Conservation (phyloP, 192 early-diverging fungal species). For the Rhizophagus sp. region DNA sequence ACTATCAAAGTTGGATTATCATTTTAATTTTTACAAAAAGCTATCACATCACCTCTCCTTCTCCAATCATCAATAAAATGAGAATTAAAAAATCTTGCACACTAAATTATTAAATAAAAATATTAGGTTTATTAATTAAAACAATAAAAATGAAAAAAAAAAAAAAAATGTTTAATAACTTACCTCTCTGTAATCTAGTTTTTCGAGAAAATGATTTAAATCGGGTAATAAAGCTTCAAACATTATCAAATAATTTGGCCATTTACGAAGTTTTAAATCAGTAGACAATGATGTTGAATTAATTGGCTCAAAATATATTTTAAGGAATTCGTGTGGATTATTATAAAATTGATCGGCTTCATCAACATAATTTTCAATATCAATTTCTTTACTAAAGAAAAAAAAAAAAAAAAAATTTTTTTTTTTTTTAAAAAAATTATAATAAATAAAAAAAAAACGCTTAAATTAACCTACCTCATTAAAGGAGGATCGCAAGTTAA, state of each 20-base stretch:
- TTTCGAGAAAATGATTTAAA: slow-evolving; percentile 40
- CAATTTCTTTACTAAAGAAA: slow-evolving; percentile 26
- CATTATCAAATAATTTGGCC: slow-evolving; percentile 77
- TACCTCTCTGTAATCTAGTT: slow-evolving; percentile 60
- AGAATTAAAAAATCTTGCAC: slow-evolving; percentile 87
- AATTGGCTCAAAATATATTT: slow-evolving; percentile 35
- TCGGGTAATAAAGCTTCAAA: slow-evolving; percentile 65
- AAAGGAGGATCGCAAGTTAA: slow-evolving; percentile 93
- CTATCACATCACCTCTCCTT: slow-evolving; percentile 80
- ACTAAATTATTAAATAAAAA: slow-evolving; percentile 46
- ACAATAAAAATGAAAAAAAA: too few relatives aligned
- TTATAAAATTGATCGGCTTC: slow-evolving; percentile 82
- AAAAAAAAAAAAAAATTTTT: not conserved
- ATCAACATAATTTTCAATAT: slow-evolving; percentile 51
- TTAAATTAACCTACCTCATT: slow-evolving; percentile 33
- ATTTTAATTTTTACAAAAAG: slow-evolving; percentile 52
- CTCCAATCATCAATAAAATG: slow-evolving; percentile 84
- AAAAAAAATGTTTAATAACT: not conserved
- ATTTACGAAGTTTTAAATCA: slow-evolving; percentile 33
- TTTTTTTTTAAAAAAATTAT: not conserved
- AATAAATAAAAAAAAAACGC: not conserved
- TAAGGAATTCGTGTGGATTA: slow-evolving; percentile 63
- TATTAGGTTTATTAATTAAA: too few relatives aligned
- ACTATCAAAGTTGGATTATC: slow-evolving; percentile 53
- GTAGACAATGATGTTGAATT: not conserved